phyloP scores from a whole-genome alignment of 2,329 filamentous ascomycete genomes.

The Ophioceras dolichostomum region DNA sequence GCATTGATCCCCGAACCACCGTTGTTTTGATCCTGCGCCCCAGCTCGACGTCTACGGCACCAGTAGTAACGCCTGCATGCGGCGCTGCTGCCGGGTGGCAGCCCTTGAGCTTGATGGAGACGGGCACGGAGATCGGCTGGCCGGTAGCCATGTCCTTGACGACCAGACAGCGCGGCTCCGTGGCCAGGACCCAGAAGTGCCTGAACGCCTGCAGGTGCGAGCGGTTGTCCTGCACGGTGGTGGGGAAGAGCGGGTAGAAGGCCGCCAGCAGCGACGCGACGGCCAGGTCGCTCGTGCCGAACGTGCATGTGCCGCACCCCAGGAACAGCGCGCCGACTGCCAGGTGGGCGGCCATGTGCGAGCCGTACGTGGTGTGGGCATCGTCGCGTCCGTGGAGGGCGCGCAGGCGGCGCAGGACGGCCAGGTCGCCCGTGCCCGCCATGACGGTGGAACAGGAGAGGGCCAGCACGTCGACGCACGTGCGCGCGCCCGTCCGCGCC shows the following conservation, averaged over 20 bases:
- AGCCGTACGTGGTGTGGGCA: constrained; percentile 77
- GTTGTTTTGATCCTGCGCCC: constrained; percentile 20
- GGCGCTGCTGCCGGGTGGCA: constrained; percentile 3
- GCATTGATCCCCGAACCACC: too few species aligned
- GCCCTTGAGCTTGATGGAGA: constrained; percentile 48
- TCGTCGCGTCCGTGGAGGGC: constrained; percentile 81
- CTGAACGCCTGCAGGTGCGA: constrained; percentile 93
- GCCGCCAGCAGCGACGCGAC: constrained; percentile 77
- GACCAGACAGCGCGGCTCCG: constrained; percentile 79
- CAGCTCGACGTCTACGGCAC: constrained; percentile 23
- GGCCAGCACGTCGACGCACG: constrained; percentile 82
- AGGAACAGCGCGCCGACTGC: constrained; percentile 86
- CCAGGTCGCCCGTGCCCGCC: constrained; percentile 87
- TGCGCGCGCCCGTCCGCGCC: constrained; percentile 69
- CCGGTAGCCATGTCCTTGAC: constrained; percentile 77
- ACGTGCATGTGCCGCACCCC: constrained; percentile 83
- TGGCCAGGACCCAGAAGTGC: constrained; percentile 92
- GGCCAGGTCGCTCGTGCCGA: constrained; percentile 78
- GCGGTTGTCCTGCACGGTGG: constrained; percentile 81
- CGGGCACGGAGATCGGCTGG: constrained; percentile 61
- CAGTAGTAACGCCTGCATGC: constrained; percentile 15
- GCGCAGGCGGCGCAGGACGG: constrained; percentile 73
- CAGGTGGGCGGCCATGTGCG: constrained; percentile 84
- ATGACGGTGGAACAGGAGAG: constrained; percentile 79
- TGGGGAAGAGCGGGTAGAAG: constrained; percentile 90